These are phyloP conservation scores for Boletus mariae DNA, from an alignment of 1,284 basidiomycete species.

Conservation along the genomic window DNA sequence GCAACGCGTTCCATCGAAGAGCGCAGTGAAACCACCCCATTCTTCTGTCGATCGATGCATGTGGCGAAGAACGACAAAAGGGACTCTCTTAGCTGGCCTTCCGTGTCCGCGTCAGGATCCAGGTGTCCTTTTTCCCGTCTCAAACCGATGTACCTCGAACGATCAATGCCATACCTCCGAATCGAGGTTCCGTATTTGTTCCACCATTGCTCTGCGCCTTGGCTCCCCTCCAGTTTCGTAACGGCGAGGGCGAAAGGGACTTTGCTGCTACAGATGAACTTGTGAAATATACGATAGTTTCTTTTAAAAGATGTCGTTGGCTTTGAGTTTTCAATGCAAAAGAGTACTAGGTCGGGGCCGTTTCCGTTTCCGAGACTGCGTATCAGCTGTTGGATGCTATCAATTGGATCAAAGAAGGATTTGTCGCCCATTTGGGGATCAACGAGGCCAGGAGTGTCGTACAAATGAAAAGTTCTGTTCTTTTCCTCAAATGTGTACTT, in stretches of 20 bases:
- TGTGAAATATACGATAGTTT: slow-evolving; percentile 28
- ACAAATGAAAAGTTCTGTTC: slow-evolving; percentile 24
- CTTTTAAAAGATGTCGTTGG: slow-evolving; percentile 29
- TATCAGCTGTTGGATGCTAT: slow-evolving; percentile 31
- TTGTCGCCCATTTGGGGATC: slow-evolving; percentile 32
- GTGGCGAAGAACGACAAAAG: slow-evolving; percentile 19
- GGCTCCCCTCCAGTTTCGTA: slow-evolving; percentile 24
- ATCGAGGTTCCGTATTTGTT: slow-evolving; percentile 27
- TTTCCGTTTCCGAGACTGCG: slow-evolving; percentile 23
- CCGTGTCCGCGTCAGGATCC: not conserved
- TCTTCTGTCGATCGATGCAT: slow-evolving; percentile 13
- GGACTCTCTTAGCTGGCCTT: slow-evolving; percentile 11
- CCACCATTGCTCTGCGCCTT: slow-evolving; percentile 34
- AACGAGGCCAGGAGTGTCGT: slow-evolving; percentile 41
- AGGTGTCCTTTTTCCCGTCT: not conserved
- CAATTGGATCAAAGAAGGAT: slow-evolving; percentile 30
- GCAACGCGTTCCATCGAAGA: slow-evolving; percentile 13
- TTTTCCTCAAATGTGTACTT: slow-evolving; percentile 18
- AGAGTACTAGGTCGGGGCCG: slow-evolving; percentile 36
- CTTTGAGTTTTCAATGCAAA: slow-evolving; percentile 34
- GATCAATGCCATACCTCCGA: slow-evolving; percentile 27
- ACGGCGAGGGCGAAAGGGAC: slow-evolving; percentile 25
- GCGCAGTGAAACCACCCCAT: slow-evolving; percentile 2
- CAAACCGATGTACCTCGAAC: slow-evolving; percentile 34
- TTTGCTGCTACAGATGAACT: slow-evolving; percentile 24